Evolutionary conservation across 148 eudicot genomes (phyloP).

Genomic region (Vaccinium vitisidaea): DNA sequence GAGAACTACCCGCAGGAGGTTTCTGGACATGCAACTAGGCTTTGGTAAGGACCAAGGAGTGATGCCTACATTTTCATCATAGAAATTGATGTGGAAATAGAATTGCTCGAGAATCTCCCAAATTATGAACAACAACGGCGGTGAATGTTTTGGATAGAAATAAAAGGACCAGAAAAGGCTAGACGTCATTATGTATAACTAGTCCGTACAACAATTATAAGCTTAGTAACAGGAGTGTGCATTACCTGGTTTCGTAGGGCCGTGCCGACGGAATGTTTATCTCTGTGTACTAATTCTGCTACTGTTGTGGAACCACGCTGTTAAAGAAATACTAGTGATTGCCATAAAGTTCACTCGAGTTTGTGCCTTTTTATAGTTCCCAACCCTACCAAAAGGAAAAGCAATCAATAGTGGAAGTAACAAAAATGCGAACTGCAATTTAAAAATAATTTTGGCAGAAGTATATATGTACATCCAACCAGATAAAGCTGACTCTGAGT

Average conservation of each 20-base stretch:
- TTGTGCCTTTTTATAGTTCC: background rate
- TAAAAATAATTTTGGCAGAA: background rate
- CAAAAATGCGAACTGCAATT: background rate
- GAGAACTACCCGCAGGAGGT: slow-evolving; percentile 7
- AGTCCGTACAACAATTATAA: background rate
- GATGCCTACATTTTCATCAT: background rate
- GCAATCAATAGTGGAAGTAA: background rate
- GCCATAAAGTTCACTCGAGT: background rate
- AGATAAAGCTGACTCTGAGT: background rate
- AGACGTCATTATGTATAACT: background rate
- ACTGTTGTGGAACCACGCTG: background rate
- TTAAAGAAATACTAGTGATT: background rate
- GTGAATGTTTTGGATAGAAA: background rate
- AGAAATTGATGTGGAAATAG: background rate
- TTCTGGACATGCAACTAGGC: background rate
- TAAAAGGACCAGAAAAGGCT: background rate
- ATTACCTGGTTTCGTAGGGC: background rate
- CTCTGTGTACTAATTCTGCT: background rate
- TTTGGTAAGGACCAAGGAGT: background rate
- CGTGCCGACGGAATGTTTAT: background rate
- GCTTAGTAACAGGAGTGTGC: background rate
- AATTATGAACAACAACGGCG: background rate
- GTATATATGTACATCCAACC: background rate
- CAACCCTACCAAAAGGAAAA: background rate
- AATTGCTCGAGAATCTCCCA: background rate